These are phyloP conservation scores for Asterophora lycoperdoides DNA, from an alignment of 768 basidiomycete genomes.

Conservation along the genomic window DNA sequence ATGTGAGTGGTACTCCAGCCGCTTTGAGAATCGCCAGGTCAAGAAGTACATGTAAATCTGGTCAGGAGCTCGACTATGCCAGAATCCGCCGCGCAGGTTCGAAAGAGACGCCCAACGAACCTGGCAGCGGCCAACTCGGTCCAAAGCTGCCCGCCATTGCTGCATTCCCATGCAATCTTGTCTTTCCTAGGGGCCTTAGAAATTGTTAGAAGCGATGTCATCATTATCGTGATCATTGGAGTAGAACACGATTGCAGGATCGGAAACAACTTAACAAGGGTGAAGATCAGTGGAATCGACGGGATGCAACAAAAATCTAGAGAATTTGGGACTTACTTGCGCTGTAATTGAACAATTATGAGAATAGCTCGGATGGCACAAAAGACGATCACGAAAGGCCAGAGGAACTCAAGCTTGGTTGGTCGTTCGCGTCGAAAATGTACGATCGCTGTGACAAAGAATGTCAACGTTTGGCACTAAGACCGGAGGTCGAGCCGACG, in stretches of 20 bases:
- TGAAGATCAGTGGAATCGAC: not conserved
- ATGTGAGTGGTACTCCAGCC: constrained; percentile 59
- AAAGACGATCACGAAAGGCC: constrained; percentile 69
- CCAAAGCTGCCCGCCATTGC: constrained; percentile 66
- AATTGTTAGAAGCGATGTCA: constrained; percentile 15
- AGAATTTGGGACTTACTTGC: constrained; percentile 46
- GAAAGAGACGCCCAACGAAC: constrained; percentile 31
- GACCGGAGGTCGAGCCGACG: constrained; percentile 36
- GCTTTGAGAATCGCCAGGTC: constrained; percentile 68
- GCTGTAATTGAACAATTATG: constrained; percentile 70
- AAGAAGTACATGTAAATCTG: constrained; percentile 77
- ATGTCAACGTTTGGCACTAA: constrained; percentile 11
- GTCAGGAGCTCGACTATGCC: constrained; percentile 20
- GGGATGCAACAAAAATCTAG: constrained; percentile 4
- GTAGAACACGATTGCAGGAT: not conserved
- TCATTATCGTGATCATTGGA: constrained; percentile 4
- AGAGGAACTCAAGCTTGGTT: constrained; percentile 65
- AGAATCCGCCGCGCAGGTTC: constrained; percentile 21
- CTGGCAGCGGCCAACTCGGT: constrained; percentile 51
- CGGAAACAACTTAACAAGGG: constrained; percentile 3
- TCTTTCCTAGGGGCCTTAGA: constrained; percentile 42
- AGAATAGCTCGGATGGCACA: constrained; percentile 60
- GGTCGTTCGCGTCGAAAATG: constrained; percentile 58
- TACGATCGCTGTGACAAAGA: constrained; percentile 54
- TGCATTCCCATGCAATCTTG: constrained; percentile 71